These are phyloP conservation scores for Zasmidium cellare DNA, from an alignment of 2,329 filamentous ascomycete genomes.

Conservation along the genomic window DNA sequence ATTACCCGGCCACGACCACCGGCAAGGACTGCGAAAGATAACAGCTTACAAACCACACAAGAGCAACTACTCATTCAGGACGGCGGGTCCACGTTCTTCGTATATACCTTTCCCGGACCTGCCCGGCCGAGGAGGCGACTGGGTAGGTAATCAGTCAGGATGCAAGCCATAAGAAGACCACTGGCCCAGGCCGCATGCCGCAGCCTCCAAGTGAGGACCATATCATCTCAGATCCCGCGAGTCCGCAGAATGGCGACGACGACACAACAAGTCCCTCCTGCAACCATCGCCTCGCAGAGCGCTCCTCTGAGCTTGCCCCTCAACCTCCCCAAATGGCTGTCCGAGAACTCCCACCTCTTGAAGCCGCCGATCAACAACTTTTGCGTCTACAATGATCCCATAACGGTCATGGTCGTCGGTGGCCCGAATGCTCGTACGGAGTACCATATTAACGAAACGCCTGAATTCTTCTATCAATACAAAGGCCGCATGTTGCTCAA, in stretches of 20 bases:
- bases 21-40: neutral
- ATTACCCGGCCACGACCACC: neutral
- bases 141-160: neutral
- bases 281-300: neutral
- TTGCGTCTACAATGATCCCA: slow-evolving; percentile 84
- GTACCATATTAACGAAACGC: slow-evolving; percentile 96
- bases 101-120: neutral
- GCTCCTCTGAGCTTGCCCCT: slow-evolving; percentile 35
- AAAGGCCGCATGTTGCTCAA: slow-evolving; percentile 91
- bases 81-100: neutral
- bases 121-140: neutral
- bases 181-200: neutral
- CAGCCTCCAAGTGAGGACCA: neutral
- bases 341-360: slow-evolving; percentile 86
- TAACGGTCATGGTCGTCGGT: slow-evolving; percentile 91
- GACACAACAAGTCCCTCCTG: neutral
- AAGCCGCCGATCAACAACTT: slow-evolving; percentile 97
- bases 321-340: slow-evolving; percentile 62
- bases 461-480: slow-evolving; percentile 98
- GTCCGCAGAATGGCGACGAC: neutral
- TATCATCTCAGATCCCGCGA: neutral
- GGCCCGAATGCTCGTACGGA: slow-evolving; percentile 94
- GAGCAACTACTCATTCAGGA: neutral
- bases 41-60: neutral
- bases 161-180: neutral